These are phyloP conservation scores for Pseudocercospora musae DNA, from an alignment of 2,329 filamentous ascomycete species.

Conservation along the genomic window DNA sequence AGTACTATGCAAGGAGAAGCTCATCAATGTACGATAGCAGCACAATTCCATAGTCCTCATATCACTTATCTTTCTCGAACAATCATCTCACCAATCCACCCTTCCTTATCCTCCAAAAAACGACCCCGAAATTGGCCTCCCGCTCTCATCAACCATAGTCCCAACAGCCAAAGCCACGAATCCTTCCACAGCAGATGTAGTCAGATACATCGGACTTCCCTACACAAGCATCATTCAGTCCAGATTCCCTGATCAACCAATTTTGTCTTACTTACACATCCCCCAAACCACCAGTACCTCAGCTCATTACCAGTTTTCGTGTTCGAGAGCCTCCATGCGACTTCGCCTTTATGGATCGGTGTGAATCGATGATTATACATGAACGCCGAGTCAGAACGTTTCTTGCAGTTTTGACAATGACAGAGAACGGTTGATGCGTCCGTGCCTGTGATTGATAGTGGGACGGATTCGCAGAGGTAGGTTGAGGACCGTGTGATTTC, in stretches of 20 bases:
- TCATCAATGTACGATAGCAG: not conserved
- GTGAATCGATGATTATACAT: not conserved
- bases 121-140: not conserved
- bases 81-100: not conserved
- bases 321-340: not conserved
- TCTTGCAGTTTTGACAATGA: not conserved
- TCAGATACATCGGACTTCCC: not conserved
- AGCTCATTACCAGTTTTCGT: not conserved
- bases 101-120: not conserved
- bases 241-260: too few species aligned
- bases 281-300: not conserved
- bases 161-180: not conserved
- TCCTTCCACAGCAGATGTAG: not conserved
- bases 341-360: not conserved
- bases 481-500: too few species aligned
- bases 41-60: not conserved
- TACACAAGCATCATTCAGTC: not conserved
- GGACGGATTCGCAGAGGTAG: too few species aligned
- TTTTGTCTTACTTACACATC: not conserved
- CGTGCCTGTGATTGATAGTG: too few species aligned
- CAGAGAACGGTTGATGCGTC: not conserved
- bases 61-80: not conserved
- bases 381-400: not conserved
- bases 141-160: not conserved
- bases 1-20: not conserved